Evolutionary conservation across 1,284 basidiomycete genomes (phyloP), one percentile per base, ranked within the genome.

Genomic region (Neolentinus lepideus): DNA sequence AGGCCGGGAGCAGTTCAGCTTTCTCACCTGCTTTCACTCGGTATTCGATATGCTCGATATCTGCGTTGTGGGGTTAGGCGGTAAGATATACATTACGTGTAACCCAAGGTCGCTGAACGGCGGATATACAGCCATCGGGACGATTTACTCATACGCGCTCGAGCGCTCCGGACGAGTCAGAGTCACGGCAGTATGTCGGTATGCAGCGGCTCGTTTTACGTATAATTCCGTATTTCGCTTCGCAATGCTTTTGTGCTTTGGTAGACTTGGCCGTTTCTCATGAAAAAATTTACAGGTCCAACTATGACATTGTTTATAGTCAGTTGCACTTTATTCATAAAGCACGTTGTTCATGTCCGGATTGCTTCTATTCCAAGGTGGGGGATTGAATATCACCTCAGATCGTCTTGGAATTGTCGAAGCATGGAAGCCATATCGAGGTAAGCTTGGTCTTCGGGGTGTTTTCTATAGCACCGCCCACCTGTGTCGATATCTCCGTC

Each of bases 141-240:
- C 68, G 11, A 36, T 71, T 11, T 71, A 71, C 57, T 65, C 64
- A 6, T 69, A 62, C 36, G 65, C 65, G 9, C 57, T 71, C 1
- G 62, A 69, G 35, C 61, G 61, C 43, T 66, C 65, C 1, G 58
- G 59, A 9, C 56, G 56, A 24, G 68, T 59, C 8, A 57, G 63
- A 48, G 60, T 71, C 11, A 71, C 69, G 3, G 69, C 67, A 0
- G 68, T 71, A 1, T 71, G 70, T 57, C 60, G 70, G 66, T 67
- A 24, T 58, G 64, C 59, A 43, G 38, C 38, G 16, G 38, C 38
- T 43, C 16, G 38, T 9, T 43, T 43, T 6, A 16, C 38, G 38
- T 43, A n/a, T n/a, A n/a, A n/a, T 4, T n/a, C 38, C 16, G 38
- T 21, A 4, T 16, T 43, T 43, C 8, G 6, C 8, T 16, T 43